A percentile compares a stretch with the other conserved stretches of the same genome.
Evolutionary conservation across 768 basidiomycete genomes (phyloP).

Genomic region (Suillus ampliporus): DNA sequence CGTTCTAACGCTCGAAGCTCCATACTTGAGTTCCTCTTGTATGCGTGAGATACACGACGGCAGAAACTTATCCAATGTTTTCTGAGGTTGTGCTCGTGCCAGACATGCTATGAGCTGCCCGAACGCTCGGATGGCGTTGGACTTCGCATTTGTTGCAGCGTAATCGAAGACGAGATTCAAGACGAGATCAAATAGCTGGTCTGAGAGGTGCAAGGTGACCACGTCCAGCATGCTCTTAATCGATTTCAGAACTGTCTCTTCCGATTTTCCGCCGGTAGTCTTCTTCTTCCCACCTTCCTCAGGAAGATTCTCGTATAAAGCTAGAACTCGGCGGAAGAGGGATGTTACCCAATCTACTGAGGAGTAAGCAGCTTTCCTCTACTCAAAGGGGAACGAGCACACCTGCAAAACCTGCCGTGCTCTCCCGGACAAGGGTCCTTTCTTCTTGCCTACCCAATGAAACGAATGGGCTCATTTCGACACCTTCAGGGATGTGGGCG

Average conservation of each 20-base stretch:
- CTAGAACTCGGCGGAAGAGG: slow-evolving; percentile 77
- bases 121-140: slow-evolving; percentile 90
- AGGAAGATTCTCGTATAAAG: slow-evolving; percentile 90
- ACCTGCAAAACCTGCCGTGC: slow-evolving; percentile 82
- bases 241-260: slow-evolving; percentile 79
- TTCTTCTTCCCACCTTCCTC: slow-evolving; percentile 92
- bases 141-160: slow-evolving; percentile 85
- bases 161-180: slow-evolving; percentile 87
- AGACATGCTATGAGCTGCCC: slow-evolving; percentile 88
- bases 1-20: slow-evolving; percentile 85
- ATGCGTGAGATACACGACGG: slow-evolving; percentile 79
- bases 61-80: slow-evolving; percentile 81
- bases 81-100: slow-evolving; percentile 75
- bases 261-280: slow-evolving; percentile 81
- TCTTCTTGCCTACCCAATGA: slow-evolving; percentile 67
- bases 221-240: slow-evolving; percentile 83
- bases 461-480: slow-evolving; percentile 40
- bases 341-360: slow-evolving; percentile 77
- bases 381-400: slow-evolving; percentile 18
- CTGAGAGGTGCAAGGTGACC: slow-evolving; percentile 71
- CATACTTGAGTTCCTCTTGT: slow-evolving; percentile 84
- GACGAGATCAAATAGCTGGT: slow-evolving; percentile 80
- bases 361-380: slow-evolving; percentile 6
- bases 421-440: slow-evolving; percentile 74
- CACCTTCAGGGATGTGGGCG: slow-evolving; percentile 57